These are phyloP conservation scores for Mucor plumbeus DNA, from an alignment of 371 early-diverging fungal genomes.

Conservation along the genomic window DNA sequence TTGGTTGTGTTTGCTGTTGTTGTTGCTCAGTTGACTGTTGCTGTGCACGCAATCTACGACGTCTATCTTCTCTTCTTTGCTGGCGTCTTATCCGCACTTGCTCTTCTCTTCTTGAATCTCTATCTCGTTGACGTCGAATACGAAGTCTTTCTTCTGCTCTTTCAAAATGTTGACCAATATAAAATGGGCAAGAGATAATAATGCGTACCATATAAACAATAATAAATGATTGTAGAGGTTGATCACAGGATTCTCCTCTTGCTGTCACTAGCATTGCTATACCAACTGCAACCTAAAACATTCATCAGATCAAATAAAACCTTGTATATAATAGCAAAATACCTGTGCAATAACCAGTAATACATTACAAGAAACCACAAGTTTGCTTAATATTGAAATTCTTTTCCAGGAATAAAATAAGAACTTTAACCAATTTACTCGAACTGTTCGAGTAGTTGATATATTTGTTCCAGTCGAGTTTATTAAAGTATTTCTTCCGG, in stretches of 20 bases:
- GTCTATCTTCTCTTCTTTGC: slow-evolving; percentile 12
- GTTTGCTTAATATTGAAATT: slow-evolving; percentile 8
- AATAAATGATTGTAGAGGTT: slow-evolving; percentile 42
- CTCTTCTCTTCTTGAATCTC: slow-evolving; percentile 13
- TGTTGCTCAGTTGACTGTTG: not conserved
- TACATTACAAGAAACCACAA: slow-evolving; percentile 2
- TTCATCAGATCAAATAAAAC: not conserved
- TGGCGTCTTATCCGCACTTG: slow-evolving; percentile 23
- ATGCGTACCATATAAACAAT: slow-evolving; percentile 40
- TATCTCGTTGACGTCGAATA: slow-evolving; percentile 9
- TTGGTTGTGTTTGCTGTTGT: not conserved
- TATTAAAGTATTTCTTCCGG: not conserved
- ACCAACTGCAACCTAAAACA: slow-evolving; percentile 32
- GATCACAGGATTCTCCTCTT: slow-evolving; percentile 44
- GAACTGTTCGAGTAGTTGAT: not conserved
- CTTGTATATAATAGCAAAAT: not conserved
- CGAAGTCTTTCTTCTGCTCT: slow-evolving; percentile 5
- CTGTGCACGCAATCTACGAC: not conserved
- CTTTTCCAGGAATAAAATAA: slow-evolving; percentile 21
- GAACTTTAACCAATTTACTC: slow-evolving; percentile 13
- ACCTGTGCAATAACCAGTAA: slow-evolving; percentile 16
- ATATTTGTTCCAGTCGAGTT: not conserved
- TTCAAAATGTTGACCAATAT: slow-evolving; percentile 36
- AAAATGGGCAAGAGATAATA: slow-evolving; percentile 33
- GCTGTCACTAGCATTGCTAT: slow-evolving; percentile 38